Percentiles rank a stretch among this genome's conserved stretches.
Conservation (phyloP, 2,329 filamentous ascomycete genomes). For the Mycosphaerella arachidis region DNA sequence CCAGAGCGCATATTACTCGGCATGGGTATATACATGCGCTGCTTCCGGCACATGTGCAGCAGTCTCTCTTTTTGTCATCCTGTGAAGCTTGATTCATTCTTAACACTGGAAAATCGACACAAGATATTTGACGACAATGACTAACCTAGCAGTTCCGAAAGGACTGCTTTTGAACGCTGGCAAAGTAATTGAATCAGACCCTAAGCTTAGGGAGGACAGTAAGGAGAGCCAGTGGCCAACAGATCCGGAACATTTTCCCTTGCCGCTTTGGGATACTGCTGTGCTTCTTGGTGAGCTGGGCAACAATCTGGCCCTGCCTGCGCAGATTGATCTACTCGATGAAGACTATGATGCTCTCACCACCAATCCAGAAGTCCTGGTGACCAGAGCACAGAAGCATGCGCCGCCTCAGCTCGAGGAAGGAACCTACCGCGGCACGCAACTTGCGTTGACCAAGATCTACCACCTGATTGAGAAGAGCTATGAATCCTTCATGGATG, state of each 20-base stretch:
- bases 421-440: slow-evolving; percentile 20
- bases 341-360: slow-evolving; percentile 12
- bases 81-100: background rate
- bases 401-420: slow-evolving; percentile 11
- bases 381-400: slow-evolving; percentile 12
- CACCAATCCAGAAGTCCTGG: slow-evolving; percentile 17
- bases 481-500: slow-evolving; percentile 21
- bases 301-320: slow-evolving; percentile 8
- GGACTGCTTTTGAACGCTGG: background rate
- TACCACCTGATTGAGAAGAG: slow-evolving; percentile 20
- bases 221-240: slow-evolving; percentile 7
- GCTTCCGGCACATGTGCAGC: background rate
- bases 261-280: slow-evolving; percentile 18
- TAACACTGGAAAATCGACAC: background rate
- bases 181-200: background rate
- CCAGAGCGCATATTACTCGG: background rate
- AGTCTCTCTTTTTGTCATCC: background rate
- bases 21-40: background rate
- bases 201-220: background rate
- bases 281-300: slow-evolving; percentile 18
- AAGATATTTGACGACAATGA: background rate
- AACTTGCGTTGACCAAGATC: slow-evolving; percentile 22
- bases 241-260: slow-evolving; percentile 11
- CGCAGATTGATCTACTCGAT: slow-evolving; percentile 10
- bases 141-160: background rate